These are phyloP conservation scores for Babesia bovis DNA, from an alignment of 169 alveolate genomes.

Conservation along the genomic window DNA sequence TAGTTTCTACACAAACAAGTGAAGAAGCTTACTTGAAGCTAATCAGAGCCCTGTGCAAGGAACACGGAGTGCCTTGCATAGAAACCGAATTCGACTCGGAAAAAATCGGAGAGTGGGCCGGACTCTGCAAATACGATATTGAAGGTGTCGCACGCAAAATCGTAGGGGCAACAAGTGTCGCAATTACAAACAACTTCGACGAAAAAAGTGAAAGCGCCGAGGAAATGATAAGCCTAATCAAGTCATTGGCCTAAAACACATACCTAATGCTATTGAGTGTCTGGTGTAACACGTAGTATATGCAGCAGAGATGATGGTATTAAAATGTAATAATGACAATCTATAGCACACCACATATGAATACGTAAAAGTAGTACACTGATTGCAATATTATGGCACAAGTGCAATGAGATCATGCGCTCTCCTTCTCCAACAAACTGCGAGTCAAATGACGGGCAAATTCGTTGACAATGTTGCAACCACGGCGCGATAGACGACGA, in stretches of 20 bases:
- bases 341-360: too few species aligned
- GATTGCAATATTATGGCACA: too few species aligned
- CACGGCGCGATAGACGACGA: conserved; percentile 82
- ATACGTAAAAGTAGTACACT: too few species aligned
- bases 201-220: conserved; percentile 92
- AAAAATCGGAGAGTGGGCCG: conserved; percentile 96
- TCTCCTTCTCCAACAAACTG: conserved; percentile 55
- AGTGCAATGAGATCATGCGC: too few species aligned
- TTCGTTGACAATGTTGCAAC: conserved; percentile 80
- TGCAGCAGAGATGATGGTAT: too few species aligned
- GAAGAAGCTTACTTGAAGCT: conserved; percentile 93
- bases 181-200: conserved; percentile 93
- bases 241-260: conserved; percentile 19
- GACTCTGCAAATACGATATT: conserved; percentile 92
- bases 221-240: conserved; percentile 82
- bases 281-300: not conserved
- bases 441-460: conserved; percentile 82
- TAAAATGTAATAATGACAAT: too few species aligned
- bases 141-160: conserved; percentile 92
- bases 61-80: conserved; percentile 88
- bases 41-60: conserved; percentile 88
- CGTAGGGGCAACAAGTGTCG: conserved; percentile 95
- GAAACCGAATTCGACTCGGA: conserved; percentile 89
- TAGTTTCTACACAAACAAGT: conserved; percentile 91
- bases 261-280: not conserved